These are phyloP conservation scores for Geranium incanum DNA, from an alignment of 441 rosid species.

Conservation along the genomic window DNA sequence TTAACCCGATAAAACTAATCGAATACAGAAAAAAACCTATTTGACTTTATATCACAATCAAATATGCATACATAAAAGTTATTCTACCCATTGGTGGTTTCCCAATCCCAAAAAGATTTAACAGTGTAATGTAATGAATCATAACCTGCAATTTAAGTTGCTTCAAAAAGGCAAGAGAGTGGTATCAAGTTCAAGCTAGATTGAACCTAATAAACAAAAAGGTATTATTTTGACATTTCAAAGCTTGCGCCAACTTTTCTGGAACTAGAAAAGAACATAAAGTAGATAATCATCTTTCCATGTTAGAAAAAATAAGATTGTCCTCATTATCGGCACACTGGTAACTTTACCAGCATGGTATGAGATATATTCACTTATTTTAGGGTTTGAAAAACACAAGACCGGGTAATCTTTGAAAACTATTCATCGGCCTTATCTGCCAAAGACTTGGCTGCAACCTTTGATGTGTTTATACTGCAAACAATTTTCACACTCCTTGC, in stretches of 20 bases:
- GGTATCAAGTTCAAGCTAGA: neutral
- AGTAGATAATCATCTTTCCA: neutral
- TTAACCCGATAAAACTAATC: no score
- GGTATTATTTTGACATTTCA: neutral
- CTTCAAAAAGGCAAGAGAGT: no score
- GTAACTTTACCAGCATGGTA: neutral
- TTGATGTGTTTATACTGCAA: neutral
- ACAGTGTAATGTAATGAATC: neutral
- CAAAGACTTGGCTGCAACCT: neutral
- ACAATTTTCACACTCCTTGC: neutral
- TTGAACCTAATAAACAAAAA: neutral
- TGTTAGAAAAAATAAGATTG: neutral
- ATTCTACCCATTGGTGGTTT: neutral
- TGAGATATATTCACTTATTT: conserved; percentile 1
- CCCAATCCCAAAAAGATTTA: neutral
- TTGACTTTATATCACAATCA: no score
- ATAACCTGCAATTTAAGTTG: no score
- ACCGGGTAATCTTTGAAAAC: neutral
- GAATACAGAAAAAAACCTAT: no score
- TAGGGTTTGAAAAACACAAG: neutral
- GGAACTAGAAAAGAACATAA: neutral
- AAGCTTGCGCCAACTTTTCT: neutral
- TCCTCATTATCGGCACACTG: neutral
- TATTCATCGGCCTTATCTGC: neutral
- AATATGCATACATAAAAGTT: no score